phyloP scores from a whole-genome alignment of 805 yeast genomes.

The Candida adriatica region DNA sequence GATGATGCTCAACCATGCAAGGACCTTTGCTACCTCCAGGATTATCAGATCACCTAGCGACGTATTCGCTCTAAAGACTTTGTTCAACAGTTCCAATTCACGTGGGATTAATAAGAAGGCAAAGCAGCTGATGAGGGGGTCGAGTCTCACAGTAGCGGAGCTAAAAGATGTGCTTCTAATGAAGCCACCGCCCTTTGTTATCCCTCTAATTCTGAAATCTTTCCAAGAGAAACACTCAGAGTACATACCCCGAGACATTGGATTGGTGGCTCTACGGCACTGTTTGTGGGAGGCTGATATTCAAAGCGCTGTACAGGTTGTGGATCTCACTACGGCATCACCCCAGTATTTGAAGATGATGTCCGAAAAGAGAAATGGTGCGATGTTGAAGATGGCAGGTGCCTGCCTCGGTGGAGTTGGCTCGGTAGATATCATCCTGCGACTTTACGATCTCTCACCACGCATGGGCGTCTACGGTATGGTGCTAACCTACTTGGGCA shows the following conservation, averaged over 20 bases:
- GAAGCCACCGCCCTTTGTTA: conserved; percentile 1
- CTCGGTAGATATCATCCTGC: conserved; percentile 40
- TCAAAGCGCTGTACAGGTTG: conserved; percentile 41
- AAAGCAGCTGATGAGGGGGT: too few species aligned
- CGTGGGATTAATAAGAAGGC: too few species aligned
- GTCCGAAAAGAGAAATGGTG: conserved; percentile 27
- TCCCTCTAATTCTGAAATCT: conserved; percentile 5
- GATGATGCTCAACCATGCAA: too few species aligned
- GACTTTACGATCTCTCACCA: conserved; percentile 18
- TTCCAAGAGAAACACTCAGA: conserved; percentile 3
- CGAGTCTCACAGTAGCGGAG: too few species aligned
- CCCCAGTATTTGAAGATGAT: conserved; percentile 37
- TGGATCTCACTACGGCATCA: conserved; percentile 58
- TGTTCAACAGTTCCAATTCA: too few species aligned
- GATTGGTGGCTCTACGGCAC: conserved; percentile 7
- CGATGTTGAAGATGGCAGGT: conserved; percentile 27
- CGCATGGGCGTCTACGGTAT: conserved; percentile 34
- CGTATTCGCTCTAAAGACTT: too few species aligned
- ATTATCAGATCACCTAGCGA: neutral
- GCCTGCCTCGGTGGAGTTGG: conserved; percentile 32
- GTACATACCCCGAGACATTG: conserved; percentile 2
- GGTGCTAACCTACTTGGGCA: conserved; percentile 41
- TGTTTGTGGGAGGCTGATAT: conserved; percentile 13
- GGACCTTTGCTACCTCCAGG: neutral
- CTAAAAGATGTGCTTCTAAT: too few species aligned